Conservation (phyloP, 257 asterid genomes). For the Thymus quinquecostatus region DNA sequence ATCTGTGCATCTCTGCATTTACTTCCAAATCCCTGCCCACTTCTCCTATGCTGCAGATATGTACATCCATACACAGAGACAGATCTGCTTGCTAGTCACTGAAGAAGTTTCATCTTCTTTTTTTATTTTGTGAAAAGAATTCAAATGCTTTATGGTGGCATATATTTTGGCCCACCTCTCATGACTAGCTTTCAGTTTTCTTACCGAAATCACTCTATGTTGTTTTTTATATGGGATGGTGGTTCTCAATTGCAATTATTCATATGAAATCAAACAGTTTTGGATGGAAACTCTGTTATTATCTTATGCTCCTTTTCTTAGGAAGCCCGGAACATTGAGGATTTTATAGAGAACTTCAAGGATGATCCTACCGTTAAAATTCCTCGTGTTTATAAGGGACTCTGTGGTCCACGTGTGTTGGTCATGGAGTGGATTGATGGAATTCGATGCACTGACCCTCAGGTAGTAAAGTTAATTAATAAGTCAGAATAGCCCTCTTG, state of each 20-base stretch:
- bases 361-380: slow-evolving; percentile 95
- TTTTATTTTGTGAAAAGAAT: neutral
- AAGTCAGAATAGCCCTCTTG: slow-evolving; percentile 20
- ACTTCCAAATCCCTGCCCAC: neutral
- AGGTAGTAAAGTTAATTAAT: slow-evolving; percentile 51
- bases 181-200: neutral
- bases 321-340: slow-evolving; percentile 99
- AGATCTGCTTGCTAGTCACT: neutral
- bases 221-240: slow-evolving; percentile 14
- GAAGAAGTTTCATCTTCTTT: neutral
- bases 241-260: slow-evolving; percentile 18
- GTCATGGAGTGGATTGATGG: slow-evolving; percentile 99
- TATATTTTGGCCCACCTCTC: slow-evolving; percentile 12
- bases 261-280: slow-evolving; percentile 1
- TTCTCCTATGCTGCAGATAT: neutral
- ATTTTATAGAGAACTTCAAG: slow-evolving; percentile 96
- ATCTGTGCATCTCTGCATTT: neutral
- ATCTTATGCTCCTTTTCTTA: slow-evolving; percentile 31
- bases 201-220: neutral
- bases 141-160: slow-evolving; percentile 16
- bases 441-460: slow-evolving; percentile 96
- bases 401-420: slow-evolving; percentile 87
- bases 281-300: slow-evolving; percentile 15
- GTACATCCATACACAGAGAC: neutral
- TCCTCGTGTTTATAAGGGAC: slow-evolving; percentile 83